These are phyloP conservation scores for Candolleomyces efflorescens DNA, from an alignment of 768 basidiomycete species.

Conservation along the genomic window DNA sequence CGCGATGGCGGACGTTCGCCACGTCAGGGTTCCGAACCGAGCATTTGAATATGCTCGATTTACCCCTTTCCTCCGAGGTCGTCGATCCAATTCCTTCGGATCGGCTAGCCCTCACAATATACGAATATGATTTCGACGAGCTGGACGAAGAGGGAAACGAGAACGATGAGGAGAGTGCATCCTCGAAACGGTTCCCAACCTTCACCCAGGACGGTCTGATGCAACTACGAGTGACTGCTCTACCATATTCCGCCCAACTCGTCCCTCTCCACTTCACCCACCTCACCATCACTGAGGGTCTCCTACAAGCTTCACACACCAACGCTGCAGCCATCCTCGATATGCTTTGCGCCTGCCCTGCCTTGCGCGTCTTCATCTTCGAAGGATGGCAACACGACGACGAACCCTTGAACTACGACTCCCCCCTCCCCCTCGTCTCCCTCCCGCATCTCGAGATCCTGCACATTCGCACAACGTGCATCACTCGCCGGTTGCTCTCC, in stretches of 20 bases:
- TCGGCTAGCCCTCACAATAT: slow-evolving; percentile 34
- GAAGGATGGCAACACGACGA: slow-evolving; percentile 50
- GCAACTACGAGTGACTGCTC: slow-evolving; percentile 43
- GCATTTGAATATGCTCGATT: slow-evolving; percentile 21
- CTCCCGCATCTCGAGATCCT: slow-evolving; percentile 61
- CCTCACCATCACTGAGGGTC: slow-evolving; percentile 53
- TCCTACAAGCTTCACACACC: slow-evolving; percentile 29
- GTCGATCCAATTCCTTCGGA: slow-evolving; percentile 24
- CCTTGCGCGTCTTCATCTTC: slow-evolving; percentile 54
- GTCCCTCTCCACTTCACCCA: slow-evolving; percentile 51
- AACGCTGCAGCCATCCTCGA: slow-evolving; percentile 49
- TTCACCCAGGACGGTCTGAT: slow-evolving; percentile 25
- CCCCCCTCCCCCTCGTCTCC: slow-evolving; percentile 35
- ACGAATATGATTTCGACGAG: slow-evolving; percentile 30
- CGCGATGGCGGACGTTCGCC: slow-evolving; percentile 54
- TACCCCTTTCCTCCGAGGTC: slow-evolving; percentile 19
- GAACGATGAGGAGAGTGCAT: slow-evolving; percentile 10
- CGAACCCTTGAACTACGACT: slow-evolving; percentile 18
- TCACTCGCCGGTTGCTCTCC: slow-evolving; percentile 61
- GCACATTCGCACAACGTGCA: slow-evolving; percentile 54
- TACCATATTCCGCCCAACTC: slow-evolving; percentile 44
- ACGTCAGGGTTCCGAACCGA: slow-evolving; percentile 41
- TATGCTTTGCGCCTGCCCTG: slow-evolving; percentile 59
- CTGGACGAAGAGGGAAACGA: slow-evolving; percentile 17
- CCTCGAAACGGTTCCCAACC: background rate